phyloP scores from a whole-genome alignment of 176 grass and related monocot species.

The Avena sativa region DNA sequence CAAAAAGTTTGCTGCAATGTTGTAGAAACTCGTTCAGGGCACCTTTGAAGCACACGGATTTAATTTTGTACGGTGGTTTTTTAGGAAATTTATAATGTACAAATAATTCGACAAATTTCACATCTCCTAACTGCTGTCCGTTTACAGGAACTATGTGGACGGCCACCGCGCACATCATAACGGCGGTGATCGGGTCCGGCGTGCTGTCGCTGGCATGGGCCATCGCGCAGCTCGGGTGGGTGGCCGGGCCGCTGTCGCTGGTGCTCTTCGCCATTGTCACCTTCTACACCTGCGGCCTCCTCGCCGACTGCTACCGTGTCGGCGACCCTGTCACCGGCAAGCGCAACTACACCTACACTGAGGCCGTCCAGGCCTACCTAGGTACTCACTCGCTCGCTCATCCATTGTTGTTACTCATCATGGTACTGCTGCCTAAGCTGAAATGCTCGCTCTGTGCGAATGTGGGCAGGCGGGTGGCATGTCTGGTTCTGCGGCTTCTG shows the following conservation, averaged over 20 bases:
- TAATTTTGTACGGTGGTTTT: too few relatives aligned
- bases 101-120: not conserved
- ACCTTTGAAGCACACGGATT: too few relatives aligned
- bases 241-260: conserved; percentile 55
- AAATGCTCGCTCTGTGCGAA: not conserved
- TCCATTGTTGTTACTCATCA: not conserved
- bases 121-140: not conserved
- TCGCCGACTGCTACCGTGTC: conserved; percentile 76
- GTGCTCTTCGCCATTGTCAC: conserved; percentile 76
- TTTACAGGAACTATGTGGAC: conserved; percentile 73
- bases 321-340: conserved; percentile 62
- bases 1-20: not conserved
- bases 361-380: conserved; percentile 72
- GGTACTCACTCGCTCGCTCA: conserved; percentile 27
- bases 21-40: not conserved
- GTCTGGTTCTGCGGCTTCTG: conserved; percentile 75
- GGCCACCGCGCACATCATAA: conserved; percentile 81
- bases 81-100: too few relatives aligned
- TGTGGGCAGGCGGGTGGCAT: conserved; percentile 57
- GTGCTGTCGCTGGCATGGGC: conserved; percentile 88
- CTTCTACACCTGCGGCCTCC: conserved; percentile 78
- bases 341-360: conserved; percentile 82
- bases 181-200: conserved; percentile 91
- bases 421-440: not conserved
- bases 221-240: conserved; percentile 86